A percentile compares a stretch with the other conserved stretches of the same genome.
phyloP scores from a whole-genome alignment of 2,329 filamentous ascomycete species.

The Juglanconis juglandina region DNA sequence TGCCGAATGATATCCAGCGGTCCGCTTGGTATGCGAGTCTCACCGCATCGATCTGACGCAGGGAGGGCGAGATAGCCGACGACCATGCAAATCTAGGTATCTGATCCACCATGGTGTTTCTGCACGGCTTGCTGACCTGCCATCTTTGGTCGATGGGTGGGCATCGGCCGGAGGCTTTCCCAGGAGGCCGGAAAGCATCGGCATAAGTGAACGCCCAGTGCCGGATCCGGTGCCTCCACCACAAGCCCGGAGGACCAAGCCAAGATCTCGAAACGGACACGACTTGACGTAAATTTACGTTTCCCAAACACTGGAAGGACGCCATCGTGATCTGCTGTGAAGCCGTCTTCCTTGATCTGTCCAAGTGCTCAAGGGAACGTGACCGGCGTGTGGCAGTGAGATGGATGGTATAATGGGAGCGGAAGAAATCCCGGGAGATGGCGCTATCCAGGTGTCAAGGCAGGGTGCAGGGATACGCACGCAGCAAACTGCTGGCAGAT shows the following conservation, averaged over 20 bases:
- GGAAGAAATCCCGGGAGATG: neutral
- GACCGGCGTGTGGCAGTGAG: neutral
- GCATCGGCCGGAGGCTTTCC: neutral
- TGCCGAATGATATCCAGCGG: neutral
- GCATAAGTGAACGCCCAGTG: neutral
- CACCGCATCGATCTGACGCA: neutral
- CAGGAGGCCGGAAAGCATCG: conserved; percentile 5
- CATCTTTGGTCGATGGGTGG: neutral
- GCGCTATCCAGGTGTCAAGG: neutral
- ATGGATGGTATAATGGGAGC: neutral
- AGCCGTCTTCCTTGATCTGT: neutral
- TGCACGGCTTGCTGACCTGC: neutral
- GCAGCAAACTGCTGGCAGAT: neutral
- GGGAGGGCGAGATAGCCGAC: neutral
- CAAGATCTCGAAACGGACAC: neutral
- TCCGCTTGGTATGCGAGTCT: neutral
- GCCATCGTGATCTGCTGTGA: neutral
- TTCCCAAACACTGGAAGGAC: neutral
- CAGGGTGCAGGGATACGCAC: neutral
- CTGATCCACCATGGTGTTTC: neutral
- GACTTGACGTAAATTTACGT: conserved; percentile 9
- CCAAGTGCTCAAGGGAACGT: too few species aligned
- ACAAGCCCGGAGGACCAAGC: neutral
- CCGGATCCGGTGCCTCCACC: conserved; percentile 1
- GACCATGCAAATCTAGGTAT: neutral